Conservation (phyloP, 106 monocot genomes). For the Allium sativum region DNA sequence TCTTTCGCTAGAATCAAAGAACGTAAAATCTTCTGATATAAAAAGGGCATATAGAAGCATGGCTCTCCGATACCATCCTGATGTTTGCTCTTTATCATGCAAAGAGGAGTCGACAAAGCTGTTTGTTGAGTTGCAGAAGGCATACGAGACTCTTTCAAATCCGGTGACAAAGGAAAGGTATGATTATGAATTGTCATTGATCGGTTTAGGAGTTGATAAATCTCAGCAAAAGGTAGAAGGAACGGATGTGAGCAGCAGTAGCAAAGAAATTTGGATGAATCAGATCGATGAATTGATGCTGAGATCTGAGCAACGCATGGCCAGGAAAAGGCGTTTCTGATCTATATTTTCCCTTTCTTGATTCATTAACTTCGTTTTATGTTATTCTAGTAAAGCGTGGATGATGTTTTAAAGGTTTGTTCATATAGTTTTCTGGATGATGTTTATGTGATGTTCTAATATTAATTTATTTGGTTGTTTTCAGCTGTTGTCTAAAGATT, state of each 20-base stretch:
- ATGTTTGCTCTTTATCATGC: conserved; percentile 6
- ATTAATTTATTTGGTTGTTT: too few species aligned
- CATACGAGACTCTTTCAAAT: conserved; percentile 27
- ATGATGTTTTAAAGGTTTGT: too few species aligned
- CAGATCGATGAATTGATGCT: neutral
- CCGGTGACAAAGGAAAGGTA: conserved; percentile 5
- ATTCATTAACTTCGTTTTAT: too few species aligned
- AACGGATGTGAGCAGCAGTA: neutral
- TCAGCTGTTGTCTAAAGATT: too few species aligned
- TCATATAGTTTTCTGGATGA: too few species aligned
- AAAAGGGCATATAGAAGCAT: conserved; percentile 9
- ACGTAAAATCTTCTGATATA: neutral
- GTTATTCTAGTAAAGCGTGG: too few species aligned
- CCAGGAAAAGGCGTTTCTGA: neutral
- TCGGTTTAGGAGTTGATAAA: neutral
- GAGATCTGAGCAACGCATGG: neutral
- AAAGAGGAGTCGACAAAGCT: conserved; percentile 10
- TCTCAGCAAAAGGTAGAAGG: neutral
- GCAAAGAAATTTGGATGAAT: conserved; percentile 2
- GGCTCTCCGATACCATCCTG: conserved; percentile 12
- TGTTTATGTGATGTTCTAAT: too few species aligned
- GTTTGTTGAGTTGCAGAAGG: conserved; percentile 20
- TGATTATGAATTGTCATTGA: neutral
- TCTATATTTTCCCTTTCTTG: too few species aligned
- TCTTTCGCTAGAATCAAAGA: conserved; percentile 8